Base-by-base conservation (phyloP, 2,329 filamentous ascomycete genomes). In the Aspergillus brunneoviolaceus region DNA sequence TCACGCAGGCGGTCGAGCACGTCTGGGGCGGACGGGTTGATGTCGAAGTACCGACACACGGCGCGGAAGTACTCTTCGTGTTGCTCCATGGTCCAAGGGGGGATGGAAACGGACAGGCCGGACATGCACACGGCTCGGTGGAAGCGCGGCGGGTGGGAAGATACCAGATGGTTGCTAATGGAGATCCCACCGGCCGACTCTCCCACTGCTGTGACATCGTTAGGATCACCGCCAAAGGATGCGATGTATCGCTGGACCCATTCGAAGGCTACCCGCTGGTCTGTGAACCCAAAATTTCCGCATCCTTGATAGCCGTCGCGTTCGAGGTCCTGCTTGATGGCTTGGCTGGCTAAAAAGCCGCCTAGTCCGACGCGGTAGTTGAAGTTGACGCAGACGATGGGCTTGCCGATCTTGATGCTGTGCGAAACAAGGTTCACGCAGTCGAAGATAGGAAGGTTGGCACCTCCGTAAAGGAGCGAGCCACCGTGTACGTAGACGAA, bases 201-300 rank as follows among this genome's bases (percentile, higher is more conserved):
- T 11, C 69, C 69, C 0, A 70, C 63, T 7, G 72, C 64, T 31
- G 70, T 70, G 57, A 77, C 69, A 11, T 70, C 69, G 1, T 67
- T 54, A 2, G 70, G 59, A 60, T 77, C 71, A 11, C 75, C 75
- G 7, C 74, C 74, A 19, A 77, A 67, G 12, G 56, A 63, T 2
- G 55, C 53, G 33, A 77, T 75, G 55, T 77, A 71, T 14, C 65
- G 58, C 39, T 72, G 67, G 1, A 76, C 69, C 75, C 75, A 78
- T 49, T 72, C 65, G 14, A 76, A 70, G 2, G 66, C 69, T 1
- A 70, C 64, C 31, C 69, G 65, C 53, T 72, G 68, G 49, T 72
- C 79, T 29, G 73, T 68, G 14, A 81, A 69, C 0, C 75, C 76
- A 58, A 77, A 77, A 61, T 82, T 82, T 0, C 69, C 69, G 47